Evolutionary conservation across 176 grass and related monocot species (phyloP), one percentile per base, ranked within the genome.

Genomic region (Alloteropsis semialata): DNA sequence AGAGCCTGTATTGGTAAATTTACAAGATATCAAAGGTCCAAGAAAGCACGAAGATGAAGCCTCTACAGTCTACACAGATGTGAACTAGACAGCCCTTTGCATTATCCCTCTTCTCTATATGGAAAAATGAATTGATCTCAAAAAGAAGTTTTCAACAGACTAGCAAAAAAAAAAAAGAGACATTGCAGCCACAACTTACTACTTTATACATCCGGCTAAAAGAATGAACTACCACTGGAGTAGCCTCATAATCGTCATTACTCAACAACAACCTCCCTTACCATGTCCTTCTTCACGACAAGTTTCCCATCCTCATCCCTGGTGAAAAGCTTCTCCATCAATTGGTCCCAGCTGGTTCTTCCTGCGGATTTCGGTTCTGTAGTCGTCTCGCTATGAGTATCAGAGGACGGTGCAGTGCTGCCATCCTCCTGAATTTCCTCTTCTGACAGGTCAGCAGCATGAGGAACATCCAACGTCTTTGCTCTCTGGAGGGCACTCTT

Each of bases 261-360:
- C 60, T 91, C 75, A 5, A 92, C 41, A 60, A 9, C 48, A 78
- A 96, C 67, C 17, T 92, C 91, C 90, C 71, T 99, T n/a, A 78
- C 81, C 80, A 92, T 51, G 30, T 92, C 97, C 89, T 82, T 90
- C 29, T 96, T 99, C 83, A 99, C 82, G 13, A 90, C 80, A 75
- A 99, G 83, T 50, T 77, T 85, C 60, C 97, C 93, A 38, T 88
- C 83, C 57, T 88, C 85, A 46, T 82, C 94, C 57, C 77, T 90
- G 19, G 80, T 95, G 82, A 94, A 99, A 38, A 96, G 93, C 73
- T 87, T 92, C 25, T 91, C 83, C 38, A 94, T 84, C 77, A 99
- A 51, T 15, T 94, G 85, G 27, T 96, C 89, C 97, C 97, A 99
- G 45, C 89, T 99, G 12, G 91, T 92, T 84, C 79, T 81, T 75